Evolutionary conservation across 495 filamentous ascomycete genomes (phyloP).

Genomic region (Copromyces sp.): DNA sequence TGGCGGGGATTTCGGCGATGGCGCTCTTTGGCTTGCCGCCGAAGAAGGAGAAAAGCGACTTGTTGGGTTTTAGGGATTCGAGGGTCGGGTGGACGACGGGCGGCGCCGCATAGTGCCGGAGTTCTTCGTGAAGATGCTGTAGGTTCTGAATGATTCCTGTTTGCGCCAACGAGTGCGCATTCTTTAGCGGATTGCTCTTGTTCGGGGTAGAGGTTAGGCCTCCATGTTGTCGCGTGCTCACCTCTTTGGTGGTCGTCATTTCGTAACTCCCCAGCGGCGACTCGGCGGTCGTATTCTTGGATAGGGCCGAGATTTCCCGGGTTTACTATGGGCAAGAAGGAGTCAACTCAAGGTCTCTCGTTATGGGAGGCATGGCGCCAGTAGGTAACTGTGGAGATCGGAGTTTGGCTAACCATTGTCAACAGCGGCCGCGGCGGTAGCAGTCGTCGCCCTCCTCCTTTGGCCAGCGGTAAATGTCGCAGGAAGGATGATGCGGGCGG

Average conservation of each 20-base stretch:
- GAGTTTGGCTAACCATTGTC: conserved; percentile 20
- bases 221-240: conserved; percentile 23
- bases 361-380: not conserved
- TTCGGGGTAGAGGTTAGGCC: not conserved
- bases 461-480: conserved; percentile 13
- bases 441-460: conserved; percentile 20
- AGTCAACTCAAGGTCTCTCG: not conserved
- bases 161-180: not conserved
- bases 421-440: conserved; percentile 18
- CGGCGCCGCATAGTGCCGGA: conserved; percentile 62
- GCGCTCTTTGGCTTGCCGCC: conserved; percentile 28
- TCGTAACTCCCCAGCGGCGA: conserved; percentile 56
- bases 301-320: conserved; percentile 55
- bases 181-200: not conserved
- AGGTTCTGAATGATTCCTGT: conserved; percentile 77
- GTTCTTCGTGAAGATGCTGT: conserved; percentile 79
- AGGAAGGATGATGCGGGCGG: conserved; percentile 8
- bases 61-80: conserved; percentile 55
- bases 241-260: conserved; percentile 90
- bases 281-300: conserved; percentile 75
- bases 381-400: not conserved
- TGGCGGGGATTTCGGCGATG: conserved; percentile 49
- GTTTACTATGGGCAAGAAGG: conserved; percentile 8
- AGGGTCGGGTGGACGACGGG: conserved; percentile 66
- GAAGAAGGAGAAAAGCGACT: conserved; percentile 64